Conservation (phyloP, 2,329 filamentous ascomycete genomes). For the Zelopaecilomyces penicillatus region DNA sequence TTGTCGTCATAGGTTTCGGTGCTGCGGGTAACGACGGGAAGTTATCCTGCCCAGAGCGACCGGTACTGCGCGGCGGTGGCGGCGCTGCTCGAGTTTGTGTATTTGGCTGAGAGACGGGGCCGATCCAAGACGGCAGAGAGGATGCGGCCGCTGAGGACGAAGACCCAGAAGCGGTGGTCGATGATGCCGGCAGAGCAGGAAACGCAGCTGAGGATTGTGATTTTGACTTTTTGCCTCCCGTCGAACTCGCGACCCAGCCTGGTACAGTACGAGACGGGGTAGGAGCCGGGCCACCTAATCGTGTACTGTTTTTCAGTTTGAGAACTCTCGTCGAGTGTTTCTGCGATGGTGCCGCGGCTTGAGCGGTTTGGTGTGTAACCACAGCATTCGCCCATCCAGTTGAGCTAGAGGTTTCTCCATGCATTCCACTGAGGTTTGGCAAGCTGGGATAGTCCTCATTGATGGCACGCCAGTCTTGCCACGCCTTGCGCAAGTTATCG, state of each 20-base stretch:
- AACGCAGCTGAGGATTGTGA: conserved; percentile 30
- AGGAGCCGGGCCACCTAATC: conserved; percentile 29
- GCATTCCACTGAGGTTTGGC: conserved; percentile 63
- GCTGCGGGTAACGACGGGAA: conserved; percentile 81
- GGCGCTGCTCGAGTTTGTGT: conserved; percentile 17
- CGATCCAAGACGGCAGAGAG: conserved; percentile 24
- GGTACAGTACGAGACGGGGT: conserved; percentile 12
- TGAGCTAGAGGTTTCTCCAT: conserved; percentile 48
- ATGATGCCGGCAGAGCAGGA: conserved; percentile 31
- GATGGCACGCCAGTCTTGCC: conserved; percentile 93
- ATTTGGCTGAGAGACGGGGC: conserved; percentile 29
- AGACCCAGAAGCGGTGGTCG: conserved; percentile 14
- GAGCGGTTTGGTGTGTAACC: conserved; percentile 43
- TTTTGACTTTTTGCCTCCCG: conserved; percentile 3
- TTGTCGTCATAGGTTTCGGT: conserved; percentile 56
- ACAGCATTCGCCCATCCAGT: conserved; percentile 55
- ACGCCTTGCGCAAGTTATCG: conserved; percentile 67
- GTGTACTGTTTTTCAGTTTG: conserved; percentile 51
- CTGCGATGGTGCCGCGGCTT: conserved; percentile 32
- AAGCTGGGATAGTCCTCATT: conserved; percentile 92
- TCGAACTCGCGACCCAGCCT: conserved; percentile 15
- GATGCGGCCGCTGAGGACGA: not conserved
- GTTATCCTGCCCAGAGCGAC: conserved; percentile 42
- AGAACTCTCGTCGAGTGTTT: conserved; percentile 47
- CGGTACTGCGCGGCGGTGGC: conserved; percentile 11